These are phyloP conservation scores for Cladophialophora immunda DNA, from an alignment of 2,329 filamentous ascomycete genomes.

Conservation along the genomic window DNA sequence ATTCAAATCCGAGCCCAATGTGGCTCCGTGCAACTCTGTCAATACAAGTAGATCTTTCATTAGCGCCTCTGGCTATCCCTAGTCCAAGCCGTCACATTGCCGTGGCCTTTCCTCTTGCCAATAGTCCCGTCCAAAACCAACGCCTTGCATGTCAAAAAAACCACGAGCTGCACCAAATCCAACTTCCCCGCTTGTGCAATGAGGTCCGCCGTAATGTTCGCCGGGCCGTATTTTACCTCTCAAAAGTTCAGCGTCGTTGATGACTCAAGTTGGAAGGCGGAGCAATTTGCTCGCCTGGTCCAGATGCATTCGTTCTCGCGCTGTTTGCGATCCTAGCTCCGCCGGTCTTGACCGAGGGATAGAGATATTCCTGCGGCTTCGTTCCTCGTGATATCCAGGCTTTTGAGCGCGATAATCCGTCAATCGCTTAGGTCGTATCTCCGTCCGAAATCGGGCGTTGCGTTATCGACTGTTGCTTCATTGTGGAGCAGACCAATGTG, in stretches of 20 bases:
- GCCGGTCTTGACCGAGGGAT: not conserved
- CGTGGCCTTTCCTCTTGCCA: constrained; percentile 9
- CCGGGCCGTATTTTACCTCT: constrained; percentile 1
- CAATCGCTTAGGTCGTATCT: not conserved
- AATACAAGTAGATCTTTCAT: constrained; percentile 9
- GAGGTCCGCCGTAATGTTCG: constrained; percentile 2
- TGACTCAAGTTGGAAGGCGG: not conserved
- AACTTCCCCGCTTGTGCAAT: constrained; percentile 2
- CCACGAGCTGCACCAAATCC: constrained; percentile 3
- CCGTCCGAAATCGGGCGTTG: not conserved
- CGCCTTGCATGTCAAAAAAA: constrained; percentile 30
- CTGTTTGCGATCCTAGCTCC: not conserved
- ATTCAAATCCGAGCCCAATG: not conserved
- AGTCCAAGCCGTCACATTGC: constrained; percentile 4
- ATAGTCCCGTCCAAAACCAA: constrained; percentile 21
- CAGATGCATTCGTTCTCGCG: not conserved
- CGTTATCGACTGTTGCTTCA: not conserved
- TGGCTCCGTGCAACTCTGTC: not conserved
- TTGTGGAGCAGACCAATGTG: not conserved
- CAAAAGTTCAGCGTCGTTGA: not conserved
- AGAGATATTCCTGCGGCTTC: not conserved
- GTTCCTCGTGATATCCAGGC: not conserved
- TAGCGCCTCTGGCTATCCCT: constrained; percentile 6
- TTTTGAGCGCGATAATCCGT: not conserved
- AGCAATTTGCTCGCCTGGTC: not conserved